A percentile compares a stretch with the other conserved stretches of the same genome.
Conservation (phyloP, 352 stramenopile species). For the Phytopythium helicoides region DNA sequence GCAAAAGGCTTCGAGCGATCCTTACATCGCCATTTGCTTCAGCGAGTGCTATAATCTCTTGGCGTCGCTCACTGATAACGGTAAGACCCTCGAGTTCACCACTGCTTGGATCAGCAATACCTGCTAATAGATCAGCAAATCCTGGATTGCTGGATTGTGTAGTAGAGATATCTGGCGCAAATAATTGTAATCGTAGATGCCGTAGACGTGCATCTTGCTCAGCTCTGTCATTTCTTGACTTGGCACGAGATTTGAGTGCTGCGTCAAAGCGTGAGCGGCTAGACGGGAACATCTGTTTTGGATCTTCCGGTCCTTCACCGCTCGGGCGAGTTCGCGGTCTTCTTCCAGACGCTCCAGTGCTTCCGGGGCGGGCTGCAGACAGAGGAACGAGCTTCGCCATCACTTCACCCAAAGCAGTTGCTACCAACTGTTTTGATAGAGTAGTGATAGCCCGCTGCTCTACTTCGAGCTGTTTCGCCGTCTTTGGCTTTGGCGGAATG, state of each 20-base stretch:
- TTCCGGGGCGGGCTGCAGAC: neutral
- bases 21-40: conserved; percentile 50
- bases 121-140: neutral
- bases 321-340: conserved; percentile 3
- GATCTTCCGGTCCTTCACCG: neutral
- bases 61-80: conserved; percentile 3
- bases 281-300: neutral
- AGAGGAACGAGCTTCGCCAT: conserved; percentile 32
- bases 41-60: conserved; percentile 41
- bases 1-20: conserved; percentile 38
- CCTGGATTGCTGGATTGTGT: neutral
- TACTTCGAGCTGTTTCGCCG: conserved; percentile 35
- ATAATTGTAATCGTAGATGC: conserved; percentile 41
- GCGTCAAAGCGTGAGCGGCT: conserved; percentile 1
- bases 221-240: conserved; percentile 17
- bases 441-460: conserved; percentile 19
- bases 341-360: conserved; percentile 4
- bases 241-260: conserved; percentile 6
- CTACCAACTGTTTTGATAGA: conserved; percentile 29
- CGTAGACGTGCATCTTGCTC: conserved; percentile 28
- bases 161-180: conserved; percentile 22
- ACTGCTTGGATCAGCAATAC: conserved; percentile 1
- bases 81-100: conserved; percentile 1
- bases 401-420: conserved; percentile 27
- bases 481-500: conserved; percentile 38